These are phyloP conservation scores for Triadica sebifera DNA, from an alignment of 345 rosid genomes.

Conservation along the genomic window DNA sequence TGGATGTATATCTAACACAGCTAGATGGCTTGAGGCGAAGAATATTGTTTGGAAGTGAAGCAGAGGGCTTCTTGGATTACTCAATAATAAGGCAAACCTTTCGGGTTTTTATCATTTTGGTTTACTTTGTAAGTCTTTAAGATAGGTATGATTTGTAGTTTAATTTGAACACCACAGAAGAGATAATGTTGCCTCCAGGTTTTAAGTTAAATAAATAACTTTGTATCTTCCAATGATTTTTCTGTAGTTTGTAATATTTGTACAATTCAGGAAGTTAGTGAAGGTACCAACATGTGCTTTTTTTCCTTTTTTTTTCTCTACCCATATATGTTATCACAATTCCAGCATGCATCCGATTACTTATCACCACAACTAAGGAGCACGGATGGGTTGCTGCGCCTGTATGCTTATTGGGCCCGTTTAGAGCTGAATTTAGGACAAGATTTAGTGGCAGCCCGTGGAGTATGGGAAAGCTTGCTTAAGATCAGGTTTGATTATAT, in stretches of 20 bases:
- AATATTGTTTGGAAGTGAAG: slow-evolving; percentile 43
- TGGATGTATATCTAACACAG: slow-evolving; percentile 76
- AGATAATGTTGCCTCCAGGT: background rate
- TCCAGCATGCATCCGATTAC: slow-evolving; percentile 84
- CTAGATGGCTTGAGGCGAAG: slow-evolving; percentile 87
- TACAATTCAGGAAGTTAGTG: background rate
- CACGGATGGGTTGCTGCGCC: slow-evolving; percentile 49
- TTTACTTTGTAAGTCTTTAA: background rate
- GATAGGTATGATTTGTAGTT: background rate
- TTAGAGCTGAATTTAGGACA: slow-evolving; percentile 71
- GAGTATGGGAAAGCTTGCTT: slow-evolving; percentile 84
- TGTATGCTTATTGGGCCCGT: slow-evolving; percentile 77
- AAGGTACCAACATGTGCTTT: background rate
- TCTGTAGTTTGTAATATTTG: background rate
- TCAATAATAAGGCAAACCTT: slow-evolving; percentile 67
- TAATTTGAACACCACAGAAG: slow-evolving; percentile 4
- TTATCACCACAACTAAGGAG: slow-evolving; percentile 68
- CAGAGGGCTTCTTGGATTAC: slow-evolving; percentile 47
- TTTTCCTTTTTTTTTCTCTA: slow-evolving; percentile 12
- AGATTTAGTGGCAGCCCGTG: slow-evolving; percentile 63
- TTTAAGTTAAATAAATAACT: background rate
- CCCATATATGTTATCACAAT: slow-evolving; percentile 19
- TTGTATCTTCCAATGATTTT: background rate
- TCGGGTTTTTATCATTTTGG: slow-evolving; percentile 51
- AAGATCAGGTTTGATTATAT: slow-evolving; percentile 58